Base-by-base conservation (phyloP, 2,329 filamentous ascomycete species). In the Penicillium brevicompactum region DNA sequence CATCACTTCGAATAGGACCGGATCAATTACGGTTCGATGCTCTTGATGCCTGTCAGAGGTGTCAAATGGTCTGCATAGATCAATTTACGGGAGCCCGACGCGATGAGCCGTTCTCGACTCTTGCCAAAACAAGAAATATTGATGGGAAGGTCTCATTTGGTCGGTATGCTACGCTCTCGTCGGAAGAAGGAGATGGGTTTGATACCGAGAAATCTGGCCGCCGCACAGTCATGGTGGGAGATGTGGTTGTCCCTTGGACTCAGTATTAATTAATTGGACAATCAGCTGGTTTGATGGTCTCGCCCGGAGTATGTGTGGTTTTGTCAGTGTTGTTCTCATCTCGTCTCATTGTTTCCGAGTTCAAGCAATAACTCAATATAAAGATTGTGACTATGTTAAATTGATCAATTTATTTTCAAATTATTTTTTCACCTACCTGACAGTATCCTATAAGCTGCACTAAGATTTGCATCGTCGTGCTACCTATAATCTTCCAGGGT, bases 51-150 rank as follows among this genome's bases (percentile, higher is more conserved):
- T 99, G 94, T 67, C 84, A 91, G 57, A 81, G 94, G 56, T 99
- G 94, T 65, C 92, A 96, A 71, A 97, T 99, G 92, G 88, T 99
- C 9, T 97, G 93, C 70, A 85, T 97, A 44, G 87, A 99, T 67
- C 94, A 97, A 71, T 79, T 86, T 45, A 96, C 88, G 11, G 92
- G 87, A 0, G 81, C 86, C 59, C 89, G 86, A 70, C 85, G 87
- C 60, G 86, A 91, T 59, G 94, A 97, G 72, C 94, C 94, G 0
- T 96, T 94, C 68, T 84, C 89, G 3, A 97, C 92, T 1, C 76
- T 99, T 55, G 88, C 90, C 1, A 96, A 95, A 78, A 96, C 91
- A 10, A 84, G 94, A 63, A 84, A 90, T 53, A 86, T 91, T 60
- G 86, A 90, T 49, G 91, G 92, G 1, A 92, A 92, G 73, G 88